Percentiles rank a stretch among this genome's conserved stretches.
Evolutionary conservation across 2,329 filamentous ascomycete species (phyloP).

Genomic region (Drechslerella dactyloides): DNA sequence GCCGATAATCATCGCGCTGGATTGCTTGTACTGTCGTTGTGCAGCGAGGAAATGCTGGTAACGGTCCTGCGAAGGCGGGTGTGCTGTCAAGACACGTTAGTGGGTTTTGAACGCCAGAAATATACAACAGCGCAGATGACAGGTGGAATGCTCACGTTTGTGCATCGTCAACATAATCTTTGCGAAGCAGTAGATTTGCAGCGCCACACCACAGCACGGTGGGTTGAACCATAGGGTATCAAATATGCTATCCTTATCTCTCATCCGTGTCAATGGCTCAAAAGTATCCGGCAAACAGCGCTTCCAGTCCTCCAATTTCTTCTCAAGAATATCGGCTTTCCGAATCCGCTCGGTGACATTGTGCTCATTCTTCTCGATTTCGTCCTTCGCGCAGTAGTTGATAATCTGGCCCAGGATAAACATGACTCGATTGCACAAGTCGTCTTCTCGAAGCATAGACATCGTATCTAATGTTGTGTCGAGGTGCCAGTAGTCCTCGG

Average conservation of each 20-base stretch:
- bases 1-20: conserved; percentile 46
- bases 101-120: neutral
- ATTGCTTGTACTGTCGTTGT: conserved; percentile 39
- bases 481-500: conserved; percentile 44
- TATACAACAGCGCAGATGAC: too few species aligned
- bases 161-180: conserved; percentile 50
- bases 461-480: conserved; percentile 44
- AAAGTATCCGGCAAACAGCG: conserved; percentile 46
- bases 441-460: conserved; percentile 46
- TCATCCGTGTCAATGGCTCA: conserved; percentile 43
- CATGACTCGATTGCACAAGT: conserved; percentile 44
- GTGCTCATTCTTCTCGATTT: conserved; percentile 49
- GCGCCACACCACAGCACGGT: conserved; percentile 42
- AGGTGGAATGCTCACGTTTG: conserved; percentile 40
- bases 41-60: conserved; percentile 49
- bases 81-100: conserved; percentile 28
- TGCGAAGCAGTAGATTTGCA: conserved; percentile 46
- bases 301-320: conserved; percentile 48
- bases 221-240: conserved; percentile 47
- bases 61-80: conserved; percentile 43
- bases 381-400: conserved; percentile 49
- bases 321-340: conserved; percentile 36
- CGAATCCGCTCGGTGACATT: conserved; percentile 36
- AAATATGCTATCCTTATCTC: conserved; percentile 45
- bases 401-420: conserved; percentile 48